These are phyloP conservation scores for Parathielavia appendiculata DNA, from an alignment of 495 filamentous ascomycete species.

Conservation along the genomic window DNA sequence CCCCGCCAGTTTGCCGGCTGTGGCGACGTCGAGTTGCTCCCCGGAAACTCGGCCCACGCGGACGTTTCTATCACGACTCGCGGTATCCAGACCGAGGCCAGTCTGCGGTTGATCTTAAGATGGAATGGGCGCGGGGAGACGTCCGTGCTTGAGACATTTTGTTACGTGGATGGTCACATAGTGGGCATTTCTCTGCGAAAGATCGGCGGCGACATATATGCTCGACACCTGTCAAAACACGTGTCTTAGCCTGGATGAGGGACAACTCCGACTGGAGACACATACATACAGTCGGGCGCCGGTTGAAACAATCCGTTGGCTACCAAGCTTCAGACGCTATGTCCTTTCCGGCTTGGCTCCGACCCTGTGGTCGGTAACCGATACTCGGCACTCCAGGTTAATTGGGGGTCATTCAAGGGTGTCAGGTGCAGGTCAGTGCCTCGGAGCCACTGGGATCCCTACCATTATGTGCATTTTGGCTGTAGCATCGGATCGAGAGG, in stretches of 20 bases:
- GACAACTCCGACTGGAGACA: not conserved
- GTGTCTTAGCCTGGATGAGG: not conserved
- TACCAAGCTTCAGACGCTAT: not conserved
- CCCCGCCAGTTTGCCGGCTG: not conserved
- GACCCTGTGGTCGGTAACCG: not conserved
- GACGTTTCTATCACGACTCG: constrained; percentile 6
- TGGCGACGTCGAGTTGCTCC: not conserved
- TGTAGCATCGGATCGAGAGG: not conserved
- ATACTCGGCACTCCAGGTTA: not conserved
- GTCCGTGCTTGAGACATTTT: not conserved
- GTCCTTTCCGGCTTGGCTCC: not conserved
- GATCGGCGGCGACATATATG: constrained; percentile 1
- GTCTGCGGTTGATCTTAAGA: not conserved
- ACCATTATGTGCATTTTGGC: not conserved
- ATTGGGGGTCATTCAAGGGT: not conserved
- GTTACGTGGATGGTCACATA: not conserved
- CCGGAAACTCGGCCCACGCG: not conserved
- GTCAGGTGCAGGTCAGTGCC: not conserved
- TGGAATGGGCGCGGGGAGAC: too few species aligned
- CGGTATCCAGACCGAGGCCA: constrained; percentile 3
- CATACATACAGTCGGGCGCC: not conserved
- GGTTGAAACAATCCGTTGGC: not conserved
- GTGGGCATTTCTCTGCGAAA: not conserved
- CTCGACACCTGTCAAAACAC: not conserved
- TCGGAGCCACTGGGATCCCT: not conserved